Conservation (phyloP, 2,329 filamentous ascomycete species). For the Fusarium nurragi region DNA sequence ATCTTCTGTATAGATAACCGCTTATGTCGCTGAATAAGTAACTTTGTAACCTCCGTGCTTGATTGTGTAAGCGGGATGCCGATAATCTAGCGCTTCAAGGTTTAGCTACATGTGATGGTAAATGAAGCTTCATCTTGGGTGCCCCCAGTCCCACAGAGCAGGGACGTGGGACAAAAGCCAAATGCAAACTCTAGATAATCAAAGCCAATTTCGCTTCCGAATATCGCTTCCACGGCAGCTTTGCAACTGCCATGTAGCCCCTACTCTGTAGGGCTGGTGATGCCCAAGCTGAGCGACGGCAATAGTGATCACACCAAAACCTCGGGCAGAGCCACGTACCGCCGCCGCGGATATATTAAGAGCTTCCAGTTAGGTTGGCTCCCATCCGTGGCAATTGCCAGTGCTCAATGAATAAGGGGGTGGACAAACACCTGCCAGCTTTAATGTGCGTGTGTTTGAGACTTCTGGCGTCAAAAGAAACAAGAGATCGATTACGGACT, state of each 20-base stretch:
- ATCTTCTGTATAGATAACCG: not conserved
- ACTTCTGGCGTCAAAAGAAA: not conserved
- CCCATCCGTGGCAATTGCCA: not conserved
- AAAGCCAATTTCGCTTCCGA: slow-evolving; percentile 4
- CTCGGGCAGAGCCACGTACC: not conserved
- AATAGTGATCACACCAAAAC: slow-evolving; percentile 19
- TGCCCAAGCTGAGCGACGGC: slow-evolving; percentile 14
- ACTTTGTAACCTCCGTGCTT: slow-evolving; percentile 5
- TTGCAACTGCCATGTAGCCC: too few species aligned
- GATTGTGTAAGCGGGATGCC: slow-evolving; percentile 28
- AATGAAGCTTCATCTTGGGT: not conserved
- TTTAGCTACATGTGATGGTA: slow-evolving; percentile 8
- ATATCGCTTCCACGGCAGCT: slow-evolving; percentile 15
- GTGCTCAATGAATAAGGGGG: not conserved
- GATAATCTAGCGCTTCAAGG: slow-evolving; percentile 8
- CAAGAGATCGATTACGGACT: slow-evolving; percentile 36
- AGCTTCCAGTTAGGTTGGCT: slow-evolving; percentile 10
- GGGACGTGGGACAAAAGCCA: not conserved
- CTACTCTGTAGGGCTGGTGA: slow-evolving; percentile 28
- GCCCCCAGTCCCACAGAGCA: slow-evolving; percentile 12
- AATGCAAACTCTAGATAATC: slow-evolving; percentile 12
- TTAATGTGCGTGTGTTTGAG: slow-evolving; percentile 10
- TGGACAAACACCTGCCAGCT: not conserved
- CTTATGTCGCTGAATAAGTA: slow-evolving; percentile 9
- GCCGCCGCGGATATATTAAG: slow-evolving; percentile 29